These are phyloP conservation scores for Kurtzmaniella fragi DNA, from an alignment of 805 yeast genomes.

Conservation along the genomic window DNA sequence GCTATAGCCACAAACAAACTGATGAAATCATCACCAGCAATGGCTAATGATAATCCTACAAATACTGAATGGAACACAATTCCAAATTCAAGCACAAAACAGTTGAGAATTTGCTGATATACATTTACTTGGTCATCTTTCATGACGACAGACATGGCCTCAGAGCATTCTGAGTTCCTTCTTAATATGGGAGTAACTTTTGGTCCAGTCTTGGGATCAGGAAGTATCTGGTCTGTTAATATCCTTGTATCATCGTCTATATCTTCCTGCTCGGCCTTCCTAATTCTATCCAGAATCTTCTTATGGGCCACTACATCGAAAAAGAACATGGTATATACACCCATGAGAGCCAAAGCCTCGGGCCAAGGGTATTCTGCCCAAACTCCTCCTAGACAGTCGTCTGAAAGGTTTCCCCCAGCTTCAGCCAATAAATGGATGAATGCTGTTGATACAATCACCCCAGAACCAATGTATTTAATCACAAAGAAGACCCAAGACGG, in stretches of 20 bases:
- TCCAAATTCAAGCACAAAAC: constrained; percentile 67
- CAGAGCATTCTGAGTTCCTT: no score
- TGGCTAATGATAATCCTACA: constrained; percentile 73
- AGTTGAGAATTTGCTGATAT: constrained; percentile 9
- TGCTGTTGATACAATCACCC: constrained; percentile 33
- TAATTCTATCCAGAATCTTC: constrained; percentile 5
- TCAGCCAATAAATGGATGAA: constrained; percentile 31
- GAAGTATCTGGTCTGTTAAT: no score
- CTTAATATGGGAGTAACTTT: no score
- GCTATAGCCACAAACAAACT: constrained; percentile 66
- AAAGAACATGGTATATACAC: constrained; percentile 24
- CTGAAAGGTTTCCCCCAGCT: constrained; percentile 17
- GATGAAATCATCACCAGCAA: constrained; percentile 70
- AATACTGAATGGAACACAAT: constrained; percentile 79
- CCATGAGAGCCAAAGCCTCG: constrained; percentile 27
- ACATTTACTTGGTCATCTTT: neutral
- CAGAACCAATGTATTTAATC: constrained; percentile 27
- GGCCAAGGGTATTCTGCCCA: constrained; percentile 27
- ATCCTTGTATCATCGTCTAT: no score
- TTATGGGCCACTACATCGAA: constrained; percentile 22
- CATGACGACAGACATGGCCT: no score
- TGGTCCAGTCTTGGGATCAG: no score
- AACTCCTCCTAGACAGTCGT: constrained; percentile 24
- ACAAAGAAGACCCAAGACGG: constrained; percentile 24
- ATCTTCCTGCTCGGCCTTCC: no score